Evolutionary conservation across 2,329 filamentous ascomycete species (phyloP), one percentile per base, ranked within the genome.

Genomic region (Trichoderma guizhouense): DNA sequence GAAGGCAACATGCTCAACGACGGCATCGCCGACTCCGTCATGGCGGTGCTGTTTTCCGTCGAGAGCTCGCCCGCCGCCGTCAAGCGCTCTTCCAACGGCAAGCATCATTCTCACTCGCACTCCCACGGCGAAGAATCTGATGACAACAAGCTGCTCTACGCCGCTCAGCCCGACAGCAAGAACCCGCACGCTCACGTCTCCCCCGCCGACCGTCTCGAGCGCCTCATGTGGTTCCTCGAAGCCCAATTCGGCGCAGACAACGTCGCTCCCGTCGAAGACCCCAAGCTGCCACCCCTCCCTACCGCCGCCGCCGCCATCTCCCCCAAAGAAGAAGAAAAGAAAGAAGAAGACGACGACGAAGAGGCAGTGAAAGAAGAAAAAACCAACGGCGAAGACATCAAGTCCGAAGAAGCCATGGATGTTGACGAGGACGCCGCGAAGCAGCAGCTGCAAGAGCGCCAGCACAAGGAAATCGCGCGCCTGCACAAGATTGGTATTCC

Each of bases 1-100:
- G 95, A 98, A 80, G 96, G 95, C 72, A 99, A 98, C 80, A 93
- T 97, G 84, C 91, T 98, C 78, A 99, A 98, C 80, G 96, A 99
- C 79, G 93, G 94, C 73, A 97, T 99, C 78, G 96, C 96, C n/a
- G 96, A 99, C 82, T 94, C 96, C 18, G 92, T 98, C 69, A 93
- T 98, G 86, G 94, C 94, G 1, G 94, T 98, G 3, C 87, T 99
- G 12, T 90, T 97, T 76, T 95, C 93, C 0, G 93, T 97, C 26
- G 96, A 99, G 82, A 97, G 92, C 81, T 97, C 93, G 69, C 96
- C 95, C 6, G 96, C 96, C 15, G 95, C 96, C 14, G 95, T 99
- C 65, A 97, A 96, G 83, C 93, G 94, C 51, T 79, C 76, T 43
- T 77, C 76, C 5, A 72, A 80, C 71, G 74, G 63, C 72, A 80